phyloP scores from a whole-genome alignment of 1,284 basidiomycete genomes.

The Lignosus rhinocerotis region DNA sequence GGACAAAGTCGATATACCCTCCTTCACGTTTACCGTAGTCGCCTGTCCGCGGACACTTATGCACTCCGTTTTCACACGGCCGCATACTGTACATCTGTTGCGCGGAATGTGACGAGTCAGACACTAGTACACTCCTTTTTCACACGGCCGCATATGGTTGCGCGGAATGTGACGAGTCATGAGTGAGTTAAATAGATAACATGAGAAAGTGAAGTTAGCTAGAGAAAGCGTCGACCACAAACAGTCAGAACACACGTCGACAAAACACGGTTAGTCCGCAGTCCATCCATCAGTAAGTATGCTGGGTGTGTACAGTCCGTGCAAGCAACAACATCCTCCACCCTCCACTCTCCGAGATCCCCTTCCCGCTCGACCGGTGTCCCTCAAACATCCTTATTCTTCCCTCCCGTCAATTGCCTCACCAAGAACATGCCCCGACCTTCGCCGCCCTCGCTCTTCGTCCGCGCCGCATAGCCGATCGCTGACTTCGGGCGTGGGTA shows the following conservation, averaged over 20 bases:
- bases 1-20: neutral
- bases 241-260: constrained; percentile 10
- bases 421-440: constrained; percentile 46
- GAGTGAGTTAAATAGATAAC: too few species aligned
- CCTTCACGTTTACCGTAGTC: neutral
- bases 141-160: neutral
- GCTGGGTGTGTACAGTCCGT: constrained; percentile 10
- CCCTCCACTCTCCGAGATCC: neutral
- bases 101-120: too few species aligned
- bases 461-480: constrained; percentile 33
- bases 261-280: constrained; percentile 9
- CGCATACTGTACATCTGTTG: too few species aligned
- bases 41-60: neutral
- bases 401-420: constrained; percentile 65
- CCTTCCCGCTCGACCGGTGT: neutral
- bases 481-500: constrained; percentile 39
- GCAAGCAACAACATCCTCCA: neutral
- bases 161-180: too few species aligned
- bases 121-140: neutral
- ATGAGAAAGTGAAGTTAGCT: neutral
- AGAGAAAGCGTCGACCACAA: constrained; percentile 14
- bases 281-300: constrained; percentile 11
- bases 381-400: constrained; percentile 18
- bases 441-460: constrained; percentile 33
- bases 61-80: neutral